Base-by-base conservation (phyloP, 805 yeast species). In the Wickerhamiella galacta region DNA sequence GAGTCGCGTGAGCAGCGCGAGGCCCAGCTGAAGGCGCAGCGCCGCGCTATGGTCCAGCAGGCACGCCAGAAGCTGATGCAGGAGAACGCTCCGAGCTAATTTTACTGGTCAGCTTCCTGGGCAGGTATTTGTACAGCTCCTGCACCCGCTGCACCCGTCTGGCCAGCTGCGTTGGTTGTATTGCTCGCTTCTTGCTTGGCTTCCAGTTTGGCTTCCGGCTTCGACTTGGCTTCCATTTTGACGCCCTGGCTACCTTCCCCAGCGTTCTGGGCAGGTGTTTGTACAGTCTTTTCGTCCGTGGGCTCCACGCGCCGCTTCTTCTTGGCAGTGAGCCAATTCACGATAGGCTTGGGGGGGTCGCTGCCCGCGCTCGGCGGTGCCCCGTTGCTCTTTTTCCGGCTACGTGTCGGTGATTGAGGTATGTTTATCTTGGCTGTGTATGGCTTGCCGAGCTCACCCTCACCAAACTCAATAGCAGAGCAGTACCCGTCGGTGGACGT, bases 401-500 rank as follows among this genome's bases (percentile, higher is more conserved):
- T 7, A 7, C 10, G 22, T 10, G 7, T 20, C 22, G 7, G 22
- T 8, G 22, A 10, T 8, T 10, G 7, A 7, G 10, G 7, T 20
- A 20, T 20, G 7, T 7, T 10, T 20, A 24, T 10, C 6, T 24
- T 14, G 26, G 19, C 28, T 11, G 6, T 6, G 28, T 25, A 25
- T n/a, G 5, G 19, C 12, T 46, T 59, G 1, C 94, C 94, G 21
- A 81, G 60, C 9, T 70, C 61, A 2, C 56, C 64, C 2, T 56
- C 52, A 4, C 66, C 66, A 30, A 82, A 67, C 5, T 59, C 53
- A 1, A 85, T 52, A 28, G 66, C 65, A 1, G 94, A 76, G 42
- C 95, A 77, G 51, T 83, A 87, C 14, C 96, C 96, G 52, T 90
- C 98, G 0, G 93, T 78, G 0, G 95, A 79, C 5, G 93, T 72